phyloP scores from a whole-genome alignment of 495 filamentous ascomycete genomes.

The Penicillium desertorum region DNA sequence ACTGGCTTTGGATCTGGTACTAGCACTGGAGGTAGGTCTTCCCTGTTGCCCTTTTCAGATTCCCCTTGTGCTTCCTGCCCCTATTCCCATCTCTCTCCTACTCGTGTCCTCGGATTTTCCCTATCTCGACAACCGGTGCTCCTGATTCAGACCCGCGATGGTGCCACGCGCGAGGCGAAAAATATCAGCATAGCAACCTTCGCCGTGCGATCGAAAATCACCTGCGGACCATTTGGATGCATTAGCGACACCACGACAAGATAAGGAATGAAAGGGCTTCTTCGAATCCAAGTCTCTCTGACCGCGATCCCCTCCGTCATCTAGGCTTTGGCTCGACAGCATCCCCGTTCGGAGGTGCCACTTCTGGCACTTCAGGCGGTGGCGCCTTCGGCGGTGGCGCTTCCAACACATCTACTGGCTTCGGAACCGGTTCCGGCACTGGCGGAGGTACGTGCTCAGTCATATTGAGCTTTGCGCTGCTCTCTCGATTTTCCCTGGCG shows the following conservation, averaged over 20 bases:
- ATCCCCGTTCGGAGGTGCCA: slow-evolving; percentile 7
- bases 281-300: slow-evolving; percentile 41
- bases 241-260: slow-evolving; percentile 40
- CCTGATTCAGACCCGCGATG: slow-evolving; percentile 41
- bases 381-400: slow-evolving; percentile 39
- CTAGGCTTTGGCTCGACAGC: slow-evolving; percentile 59
- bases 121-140: slow-evolving; percentile 32
- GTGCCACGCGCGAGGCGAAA: slow-evolving; percentile 27
- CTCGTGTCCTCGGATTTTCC: slow-evolving; percentile 25
- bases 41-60: slow-evolving; percentile 16
- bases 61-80: slow-evolving; percentile 16
- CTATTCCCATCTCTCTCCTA: slow-evolving; percentile 21
- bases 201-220: slow-evolving; percentile 20
- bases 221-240: slow-evolving; percentile 31
- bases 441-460: slow-evolving; percentile 55
- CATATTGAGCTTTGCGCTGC: slow-evolving; percentile 31
- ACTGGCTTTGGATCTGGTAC: slow-evolving; percentile 40
- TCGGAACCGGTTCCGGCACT: slow-evolving; percentile 57
- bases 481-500: slow-evolving; percentile 16
- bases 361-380: slow-evolving; percentile 15
- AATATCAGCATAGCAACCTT: slow-evolving; percentile 12
- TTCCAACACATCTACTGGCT: slow-evolving; percentile 49
- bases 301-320: slow-evolving; percentile 45
- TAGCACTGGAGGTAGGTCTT: slow-evolving; percentile 46
- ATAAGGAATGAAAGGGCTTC: slow-evolving; percentile 39